Evolutionary conservation across 257 asterid species (phyloP).

Genomic region (Solanum bulbocastanum): DNA sequence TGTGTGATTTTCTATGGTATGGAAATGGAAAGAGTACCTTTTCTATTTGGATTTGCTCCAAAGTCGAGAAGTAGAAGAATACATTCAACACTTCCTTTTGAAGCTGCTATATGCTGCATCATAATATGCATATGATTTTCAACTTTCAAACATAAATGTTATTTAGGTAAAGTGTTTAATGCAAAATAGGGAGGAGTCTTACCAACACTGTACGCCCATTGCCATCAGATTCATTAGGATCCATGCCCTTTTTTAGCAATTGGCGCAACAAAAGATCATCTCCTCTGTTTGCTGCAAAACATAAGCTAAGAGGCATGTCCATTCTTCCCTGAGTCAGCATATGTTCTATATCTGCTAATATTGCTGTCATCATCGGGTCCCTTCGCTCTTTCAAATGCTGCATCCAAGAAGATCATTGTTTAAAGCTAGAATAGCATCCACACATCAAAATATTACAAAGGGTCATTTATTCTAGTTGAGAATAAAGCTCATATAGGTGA

Average conservation of each 20-base stretch:
- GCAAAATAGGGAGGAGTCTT: not conserved
- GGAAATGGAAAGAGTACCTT: slow-evolving; percentile 31
- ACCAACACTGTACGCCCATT: slow-evolving; percentile 64
- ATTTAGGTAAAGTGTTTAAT: not conserved
- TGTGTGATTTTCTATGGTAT: not conserved
- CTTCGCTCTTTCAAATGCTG: slow-evolving; percentile 55
- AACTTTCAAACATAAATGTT: not conserved
- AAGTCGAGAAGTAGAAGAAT: slow-evolving; percentile 54
- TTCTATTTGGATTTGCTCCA: slow-evolving; percentile 61
- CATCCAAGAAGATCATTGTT: not conserved
- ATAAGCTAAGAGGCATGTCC: slow-evolving; percentile 76
- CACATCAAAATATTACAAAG: not conserved
- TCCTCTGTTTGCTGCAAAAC: slow-evolving; percentile 77
- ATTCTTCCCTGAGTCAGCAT: slow-evolving; percentile 71
- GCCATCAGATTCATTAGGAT: slow-evolving; percentile 59
- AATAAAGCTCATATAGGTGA: not conserved
- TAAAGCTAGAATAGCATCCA: not conserved
- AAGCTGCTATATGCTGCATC: slow-evolving; percentile 62
- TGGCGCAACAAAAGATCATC: slow-evolving; percentile 58
- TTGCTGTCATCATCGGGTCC: slow-evolving; percentile 49
- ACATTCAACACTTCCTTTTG: slow-evolving; percentile 44
- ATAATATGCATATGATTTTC: not conserved
- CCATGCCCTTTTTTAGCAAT: slow-evolving; percentile 52
- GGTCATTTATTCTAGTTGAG: not conserved
- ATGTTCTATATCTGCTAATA: slow-evolving; percentile 49